Evolutionary conservation across 2,329 filamentous ascomycete genomes (phyloP).

Genomic region (Colletotrichum filicis): DNA sequence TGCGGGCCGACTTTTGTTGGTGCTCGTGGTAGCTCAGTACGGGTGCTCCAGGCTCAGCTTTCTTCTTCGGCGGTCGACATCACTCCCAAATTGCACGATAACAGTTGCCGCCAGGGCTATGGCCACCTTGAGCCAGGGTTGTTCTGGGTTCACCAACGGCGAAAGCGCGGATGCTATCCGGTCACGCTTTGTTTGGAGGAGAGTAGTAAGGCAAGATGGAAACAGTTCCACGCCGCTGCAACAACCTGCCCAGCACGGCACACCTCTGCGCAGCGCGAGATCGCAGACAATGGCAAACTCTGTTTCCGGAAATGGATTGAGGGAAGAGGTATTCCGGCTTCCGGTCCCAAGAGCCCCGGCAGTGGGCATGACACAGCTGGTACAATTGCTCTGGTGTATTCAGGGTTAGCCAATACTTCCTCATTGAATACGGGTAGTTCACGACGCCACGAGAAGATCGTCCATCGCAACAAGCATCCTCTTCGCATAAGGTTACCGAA

Average conservation of each 20-base stretch:
- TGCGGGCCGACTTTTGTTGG: constrained; percentile 26
- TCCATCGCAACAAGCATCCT: neutral
- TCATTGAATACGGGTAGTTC: neutral
- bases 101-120: constrained; percentile 13
- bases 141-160: constrained; percentile 3
- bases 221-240: neutral
- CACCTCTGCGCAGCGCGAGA: neutral
- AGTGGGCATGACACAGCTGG: neutral
- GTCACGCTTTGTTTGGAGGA: neutral
- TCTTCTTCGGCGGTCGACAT: constrained; percentile 23
- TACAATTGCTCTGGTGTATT: neutral
- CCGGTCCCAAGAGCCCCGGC: neutral
- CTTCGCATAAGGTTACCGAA: neutral
- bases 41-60: constrained; percentile 3
- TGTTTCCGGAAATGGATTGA: neutral
- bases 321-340: neutral
- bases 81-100: constrained; percentile 21
- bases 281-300: neutral
- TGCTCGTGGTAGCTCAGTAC: neutral
- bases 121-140: constrained; percentile 15
- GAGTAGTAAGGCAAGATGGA: neutral
- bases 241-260: neutral
- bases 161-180: constrained; percentile 30
- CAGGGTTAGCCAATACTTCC: neutral
- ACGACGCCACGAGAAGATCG: neutral